Percentiles rank a stretch among this genome's conserved stretches.
These are phyloP conservation scores for Magnaporthales sp. DNA, from an alignment of 2,329 filamentous ascomycete genomes.

Conservation along the genomic window DNA sequence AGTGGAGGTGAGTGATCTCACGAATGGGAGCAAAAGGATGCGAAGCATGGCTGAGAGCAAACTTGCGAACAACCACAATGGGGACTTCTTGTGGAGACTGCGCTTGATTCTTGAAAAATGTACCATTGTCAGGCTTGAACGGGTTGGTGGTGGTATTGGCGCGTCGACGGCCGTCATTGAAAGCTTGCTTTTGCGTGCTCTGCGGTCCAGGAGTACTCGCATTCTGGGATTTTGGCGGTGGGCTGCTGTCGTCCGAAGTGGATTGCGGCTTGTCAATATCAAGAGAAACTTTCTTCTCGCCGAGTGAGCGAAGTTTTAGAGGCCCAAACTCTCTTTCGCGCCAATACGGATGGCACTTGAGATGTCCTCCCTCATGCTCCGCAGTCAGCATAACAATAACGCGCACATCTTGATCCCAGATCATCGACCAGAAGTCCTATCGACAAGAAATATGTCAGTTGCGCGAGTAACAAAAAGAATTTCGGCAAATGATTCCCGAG, in stretches of 20 bases:
- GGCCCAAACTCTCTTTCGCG: conserved; percentile 67
- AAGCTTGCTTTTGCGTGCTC: conserved; percentile 18
- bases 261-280: conserved; percentile 51
- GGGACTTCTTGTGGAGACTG: neutral
- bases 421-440: conserved; percentile 93
- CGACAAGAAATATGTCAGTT: neutral
- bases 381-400: conserved; percentile 96
- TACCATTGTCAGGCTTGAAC: neutral
- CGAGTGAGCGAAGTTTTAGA: conserved; percentile 66
- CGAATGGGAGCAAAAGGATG: conserved; percentile 79
- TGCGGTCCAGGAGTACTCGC: conserved; percentile 10
- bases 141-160: conserved; percentile 2
- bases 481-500: neutral
- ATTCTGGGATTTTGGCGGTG: neutral
- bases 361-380: conserved; percentile 82
- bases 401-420: conserved; percentile 94
- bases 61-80: conserved; percentile 71
- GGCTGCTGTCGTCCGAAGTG: conserved; percentile 15
- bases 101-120: neutral
- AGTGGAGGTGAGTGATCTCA: conserved; percentile 91
- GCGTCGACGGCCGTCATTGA: neutral
- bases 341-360: conserved; percentile 97
- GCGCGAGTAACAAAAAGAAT: neutral
- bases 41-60: conserved; percentile 67
- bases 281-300: conserved; percentile 74